Evolutionary conservation across 2,329 filamentous ascomycete species (phyloP).

Genomic region (Chrysosporium keratinophilum): DNA sequence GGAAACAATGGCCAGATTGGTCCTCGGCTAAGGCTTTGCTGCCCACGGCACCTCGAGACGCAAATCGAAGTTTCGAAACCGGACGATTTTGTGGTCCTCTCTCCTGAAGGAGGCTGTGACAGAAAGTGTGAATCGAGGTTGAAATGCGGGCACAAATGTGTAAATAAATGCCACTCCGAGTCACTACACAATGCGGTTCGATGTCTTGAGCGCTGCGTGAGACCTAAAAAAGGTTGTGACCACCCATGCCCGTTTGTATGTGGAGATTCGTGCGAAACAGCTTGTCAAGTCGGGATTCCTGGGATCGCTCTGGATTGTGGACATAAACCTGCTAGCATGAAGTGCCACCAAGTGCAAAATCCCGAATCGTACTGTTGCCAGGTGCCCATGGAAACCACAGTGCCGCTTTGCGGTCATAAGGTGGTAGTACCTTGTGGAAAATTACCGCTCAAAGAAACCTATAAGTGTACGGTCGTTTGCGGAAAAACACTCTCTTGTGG

Average conservation of each 20-base stretch:
- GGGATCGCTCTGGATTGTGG: constrained; percentile 3
- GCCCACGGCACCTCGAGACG: constrained; percentile 49
- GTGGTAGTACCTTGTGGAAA: constrained; percentile 1
- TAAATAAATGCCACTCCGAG: constrained; percentile 38
- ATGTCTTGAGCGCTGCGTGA: constrained; percentile 35
- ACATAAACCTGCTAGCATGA: constrained; percentile 1
- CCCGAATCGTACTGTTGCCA: background rate
- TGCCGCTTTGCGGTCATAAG: constrained; percentile 3
- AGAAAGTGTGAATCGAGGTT: constrained; percentile 40
- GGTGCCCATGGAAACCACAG: background rate
- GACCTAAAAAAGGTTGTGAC: constrained; percentile 27
- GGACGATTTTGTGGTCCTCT: constrained; percentile 47
- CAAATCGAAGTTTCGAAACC: constrained; percentile 43
- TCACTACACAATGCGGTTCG: constrained; percentile 33
- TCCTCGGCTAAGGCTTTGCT: constrained; percentile 24
- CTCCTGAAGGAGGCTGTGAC: constrained; percentile 54
- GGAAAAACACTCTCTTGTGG: constrained; percentile 4
- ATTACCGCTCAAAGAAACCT: background rate
- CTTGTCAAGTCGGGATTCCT: constrained; percentile 21
- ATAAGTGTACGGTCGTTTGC: background rate
- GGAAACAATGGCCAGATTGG: constrained; percentile 2
- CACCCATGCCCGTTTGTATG: constrained; percentile 36
- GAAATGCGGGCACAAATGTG: constrained; percentile 39
- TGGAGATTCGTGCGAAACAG: constrained; percentile 32
- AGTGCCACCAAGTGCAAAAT: background rate